phyloP scores from a whole-genome alignment of 129 eudicot species.

The Helianthus annuus region HanXRQr2.0-SUNRISE NC_035440.2:20162483-20162982 shows the following conservation, averaged over 20 bases:
- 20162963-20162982: not conserved
- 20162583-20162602: conserved; percentile 14
- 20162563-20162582: conserved; percentile 24
- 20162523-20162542: conserved; percentile 8
- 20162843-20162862: not conserved
- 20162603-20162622: conserved; percentile 29
- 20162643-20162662: conserved; percentile 42
- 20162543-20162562: conserved; percentile 22
- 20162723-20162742: conserved; percentile 42
- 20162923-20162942: not conserved
- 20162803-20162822: not conserved
- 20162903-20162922: not conserved
- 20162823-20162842: conserved; percentile 4
- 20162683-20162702: conserved; percentile 38
- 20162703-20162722: conserved; percentile 51
- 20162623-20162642: conserved; percentile 30
- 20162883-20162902: not conserved
- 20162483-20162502: conserved; percentile 31
- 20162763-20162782: conserved; percentile 23
- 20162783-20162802: not conserved
- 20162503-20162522: conserved; percentile 7
- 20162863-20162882: not conserved
- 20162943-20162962: not conserved
- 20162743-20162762: conserved; percentile 34
- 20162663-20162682: conserved; percentile 41